These are phyloP conservation scores for Stephania japonica DNA, from an alignment of 164 flowering plant genomes.

Conservation along the genomic window DNA sequence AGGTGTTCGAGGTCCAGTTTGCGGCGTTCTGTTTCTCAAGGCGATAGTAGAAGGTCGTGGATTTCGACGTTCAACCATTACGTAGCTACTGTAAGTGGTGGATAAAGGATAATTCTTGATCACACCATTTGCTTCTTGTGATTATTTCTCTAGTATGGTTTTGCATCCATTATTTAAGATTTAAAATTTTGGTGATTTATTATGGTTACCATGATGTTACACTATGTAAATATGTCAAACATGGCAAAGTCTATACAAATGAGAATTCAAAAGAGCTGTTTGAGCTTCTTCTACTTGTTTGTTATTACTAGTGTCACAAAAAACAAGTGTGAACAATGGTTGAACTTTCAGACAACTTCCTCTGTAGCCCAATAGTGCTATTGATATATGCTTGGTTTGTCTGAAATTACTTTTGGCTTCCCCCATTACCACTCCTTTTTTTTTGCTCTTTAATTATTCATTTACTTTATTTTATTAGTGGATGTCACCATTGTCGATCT, in stretches of 20 bases:
- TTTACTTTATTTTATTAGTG: no score
- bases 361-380: background rate
- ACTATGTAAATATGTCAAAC: slow-evolving; percentile 19
- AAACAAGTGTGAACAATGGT: no score
- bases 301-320: background rate
- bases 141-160: slow-evolving; percentile 5
- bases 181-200: slow-evolving; percentile 1
- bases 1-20: slow-evolving; percentile 44
- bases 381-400: background rate
- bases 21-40: slow-evolving; percentile 53
- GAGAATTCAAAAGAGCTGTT: background rate
- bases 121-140: background rate
- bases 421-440: no score
- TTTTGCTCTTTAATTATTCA: no score
- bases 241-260: slow-evolving; percentile 3
- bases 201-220: background rate
- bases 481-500: no score
- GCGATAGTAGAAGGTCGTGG: slow-evolving; percentile 56
- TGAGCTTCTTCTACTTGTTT: background rate
- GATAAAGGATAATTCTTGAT: slow-evolving; percentile 24
- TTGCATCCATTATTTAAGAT: slow-evolving; percentile 10
- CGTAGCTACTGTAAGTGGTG: slow-evolving; percentile 41
- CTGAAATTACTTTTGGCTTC: no score
- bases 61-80: slow-evolving; percentile 49
- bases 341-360: background rate